Evolutionary conservation across 2,329 filamentous ascomycete genomes (phyloP).

Genomic region (Penicillium sp.): DNA sequence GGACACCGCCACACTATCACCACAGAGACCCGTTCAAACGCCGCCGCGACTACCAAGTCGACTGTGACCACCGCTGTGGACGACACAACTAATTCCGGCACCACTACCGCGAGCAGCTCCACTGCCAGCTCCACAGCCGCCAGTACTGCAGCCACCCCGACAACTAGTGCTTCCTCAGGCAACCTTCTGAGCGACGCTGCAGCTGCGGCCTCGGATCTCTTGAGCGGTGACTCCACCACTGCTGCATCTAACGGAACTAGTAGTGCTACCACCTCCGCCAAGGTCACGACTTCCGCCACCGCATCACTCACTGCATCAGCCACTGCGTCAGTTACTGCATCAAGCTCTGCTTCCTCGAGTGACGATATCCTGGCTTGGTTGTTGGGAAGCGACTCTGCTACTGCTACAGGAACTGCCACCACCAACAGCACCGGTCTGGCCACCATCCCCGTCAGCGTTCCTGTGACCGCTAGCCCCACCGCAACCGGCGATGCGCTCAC

Average conservation of each 20-base stretch:
- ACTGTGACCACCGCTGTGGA: not conserved
- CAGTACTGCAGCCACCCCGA: not conserved
- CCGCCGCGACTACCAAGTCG: constrained; percentile 6
- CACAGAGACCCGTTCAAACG: constrained; percentile 12
- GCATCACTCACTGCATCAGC: not conserved
- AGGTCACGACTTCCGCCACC: constrained; percentile 1
- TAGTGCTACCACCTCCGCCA: not conserved
- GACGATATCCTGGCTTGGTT: not conserved
- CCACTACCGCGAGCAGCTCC: not conserved
- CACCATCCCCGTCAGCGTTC: constrained; percentile 27
- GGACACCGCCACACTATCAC: constrained; percentile 21
- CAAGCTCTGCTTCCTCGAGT: constrained; percentile 4
- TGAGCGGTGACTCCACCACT: constrained; percentile 2
- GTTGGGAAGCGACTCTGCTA: not conserved
- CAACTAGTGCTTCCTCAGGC: not conserved
- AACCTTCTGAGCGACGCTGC: not conserved
- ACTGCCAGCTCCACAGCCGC: not conserved
- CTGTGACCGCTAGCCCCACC: constrained; percentile 11
- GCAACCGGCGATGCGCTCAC: constrained; percentile 9
- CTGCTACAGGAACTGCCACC: not conserved
- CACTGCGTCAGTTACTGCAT: not conserved
- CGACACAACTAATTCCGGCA: constrained; percentile 1
- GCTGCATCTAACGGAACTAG: constrained; percentile 5
- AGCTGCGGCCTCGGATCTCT: constrained; percentile 1
- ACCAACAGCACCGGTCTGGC: not conserved